Evolutionary conservation across 192 early-diverging fungal genomes (phyloP), one percentile per base, ranked within the genome.

Genomic region (Obelidium mucronatum): DNA sequence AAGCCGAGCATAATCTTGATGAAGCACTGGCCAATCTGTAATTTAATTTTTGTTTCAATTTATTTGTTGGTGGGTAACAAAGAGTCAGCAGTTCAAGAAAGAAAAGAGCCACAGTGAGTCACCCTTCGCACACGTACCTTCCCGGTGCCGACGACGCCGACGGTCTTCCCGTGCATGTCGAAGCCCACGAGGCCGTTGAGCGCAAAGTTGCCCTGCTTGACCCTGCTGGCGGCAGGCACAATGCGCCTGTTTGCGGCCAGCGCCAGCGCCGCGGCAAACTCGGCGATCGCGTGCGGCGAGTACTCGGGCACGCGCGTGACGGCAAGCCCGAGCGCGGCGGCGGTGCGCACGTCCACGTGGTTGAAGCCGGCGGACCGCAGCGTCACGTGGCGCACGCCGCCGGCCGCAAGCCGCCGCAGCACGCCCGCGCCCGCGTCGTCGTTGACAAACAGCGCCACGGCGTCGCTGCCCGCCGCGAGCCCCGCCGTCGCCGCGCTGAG

Each of bases 221-320:
- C 76, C 52, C 71, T 71, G 37, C 35, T 58, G 36, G 52, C 79
- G 24, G 85, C 85, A 11, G 58, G 48, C 60, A 66, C 65, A 19
- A 84, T 74, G 60, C 82, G 79, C 33, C 85, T 52, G 79, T 84
- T 86, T 26, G 83, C 71, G 30, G 76, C 34, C 70, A 83, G 40
- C 2, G 76, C 61, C 17, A 86, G 69, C 28, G 83, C 76, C 22
- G 60, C 62, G 4, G 81, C 80, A 52, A 86, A 84, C 65, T 86
- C 85, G 33, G 85, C 85, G 55, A 86, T 79, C 37, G 83, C 78
- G 44, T 85, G 70, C 24, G 85, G 85, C 17, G 64, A 72, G 74
- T 86, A 86, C 22, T 82, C 80, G 24, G 85, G 85, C 22, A 86
- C 83, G 15, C 85, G 75, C n/a, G 77, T 76, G 28, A 86, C 81